Base-by-base conservation (phyloP, 129 eudicot species). In the Flaveria sonorensis region DNA sequence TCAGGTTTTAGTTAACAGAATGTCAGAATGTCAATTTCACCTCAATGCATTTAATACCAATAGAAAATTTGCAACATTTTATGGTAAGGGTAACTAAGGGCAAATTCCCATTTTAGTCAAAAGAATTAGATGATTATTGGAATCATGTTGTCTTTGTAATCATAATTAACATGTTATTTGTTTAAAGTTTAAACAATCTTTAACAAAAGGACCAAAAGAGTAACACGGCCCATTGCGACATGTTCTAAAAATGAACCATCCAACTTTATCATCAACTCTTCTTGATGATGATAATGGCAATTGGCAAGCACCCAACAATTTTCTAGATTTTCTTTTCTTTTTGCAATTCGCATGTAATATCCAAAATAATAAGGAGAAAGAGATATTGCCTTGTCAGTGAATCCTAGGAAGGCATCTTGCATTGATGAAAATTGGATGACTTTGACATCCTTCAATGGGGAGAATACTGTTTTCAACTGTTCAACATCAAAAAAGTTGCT, bases 341-440 rank as follows among this genome's bases (percentile, higher is more conserved):
- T 68, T 67, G 47, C 48, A 42, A 59, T 74, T 63, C 28, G 42
- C 40, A 74, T 15, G 47, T 23, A 6, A 59, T 61, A 43, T 74
- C 28, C 47, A 26, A 74, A 46, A 46, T 40, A 74, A 30, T 40
- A 23, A 77, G 5, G 12, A 20, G 15, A 75, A 62, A 47, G 12
- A 46, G 47, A 53, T 18, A 48, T 87, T 83, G 66, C 97, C 99
- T 94, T 87, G 81, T 91, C 90, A 0, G 89, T 81, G 86, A 94
- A 94, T 65, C 97, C 94, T 42, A 43, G 60, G 67, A 91, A 94
- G 43, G 97, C 99, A 20, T 91, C 92, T 84, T 91, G 96, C 97
- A 94, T 86, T 28, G 99, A 84, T 56, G 89, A 94, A 90, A 94
- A 94, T 51, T 94, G 96, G 63, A 94, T 91, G 72, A 94, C 97